Evolutionary conservation across 2,329 filamentous ascomycete species (phyloP).

Genomic region (Colletotrichum sp.): DNA sequence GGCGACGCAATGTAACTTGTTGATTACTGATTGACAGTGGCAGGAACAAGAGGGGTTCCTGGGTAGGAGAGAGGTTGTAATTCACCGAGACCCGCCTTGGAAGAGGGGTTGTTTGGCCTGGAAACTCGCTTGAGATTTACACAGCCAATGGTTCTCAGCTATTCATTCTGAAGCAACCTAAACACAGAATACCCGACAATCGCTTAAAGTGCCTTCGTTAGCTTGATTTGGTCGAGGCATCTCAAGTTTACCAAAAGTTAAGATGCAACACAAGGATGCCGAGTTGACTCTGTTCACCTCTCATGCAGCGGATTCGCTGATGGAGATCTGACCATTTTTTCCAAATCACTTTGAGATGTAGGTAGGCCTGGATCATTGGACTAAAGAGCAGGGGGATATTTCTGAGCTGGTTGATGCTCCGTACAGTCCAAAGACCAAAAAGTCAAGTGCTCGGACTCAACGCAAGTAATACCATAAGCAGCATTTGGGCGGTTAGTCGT

Average conservation of each 20-base stretch:
- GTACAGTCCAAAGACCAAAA: not conserved
- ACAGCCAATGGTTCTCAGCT: not conserved
- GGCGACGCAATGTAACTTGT: not conserved
- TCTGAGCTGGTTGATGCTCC: not conserved
- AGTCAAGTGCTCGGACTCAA: not conserved
- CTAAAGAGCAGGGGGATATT: not conserved
- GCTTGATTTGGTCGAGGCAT: not conserved
- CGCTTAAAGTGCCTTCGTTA: not conserved
- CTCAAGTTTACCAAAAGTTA: not conserved
- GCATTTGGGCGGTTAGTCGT: not conserved
- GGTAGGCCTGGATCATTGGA: not conserved
- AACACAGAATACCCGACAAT: not conserved
- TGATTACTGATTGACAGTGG: not conserved
- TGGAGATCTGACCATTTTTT: not conserved
- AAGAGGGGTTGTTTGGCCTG: not conserved
- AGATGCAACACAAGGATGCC: not conserved
- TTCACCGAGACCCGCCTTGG: not conserved
- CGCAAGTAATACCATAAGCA: not conserved
- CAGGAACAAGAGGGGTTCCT: not conserved
- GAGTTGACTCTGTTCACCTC: not conserved
- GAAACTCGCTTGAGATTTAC: not conserved
- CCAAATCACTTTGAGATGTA: not conserved
- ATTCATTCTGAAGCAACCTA: not conserved
- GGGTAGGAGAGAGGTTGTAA: not conserved
- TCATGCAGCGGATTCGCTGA: not conserved